Evolutionary conservation across 176 grass and related monocot genomes (phyloP).

Genomic region (Musa acuminata): DNA sequence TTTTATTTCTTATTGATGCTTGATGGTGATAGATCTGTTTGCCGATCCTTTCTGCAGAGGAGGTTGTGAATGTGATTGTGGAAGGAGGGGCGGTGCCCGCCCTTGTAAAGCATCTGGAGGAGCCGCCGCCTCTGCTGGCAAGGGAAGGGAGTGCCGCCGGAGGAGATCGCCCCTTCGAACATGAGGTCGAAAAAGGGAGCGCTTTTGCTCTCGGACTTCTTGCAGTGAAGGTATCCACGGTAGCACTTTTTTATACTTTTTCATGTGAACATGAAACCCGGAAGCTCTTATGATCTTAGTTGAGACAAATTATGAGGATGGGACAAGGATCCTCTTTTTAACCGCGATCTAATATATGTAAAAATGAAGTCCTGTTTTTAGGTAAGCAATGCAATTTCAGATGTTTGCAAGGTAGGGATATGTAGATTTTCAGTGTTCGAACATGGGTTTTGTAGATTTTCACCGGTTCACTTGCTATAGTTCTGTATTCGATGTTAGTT

Average conservation of each 20-base stretch:
- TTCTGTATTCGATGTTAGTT: background rate
- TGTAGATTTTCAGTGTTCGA: no score
- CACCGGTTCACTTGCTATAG: no score
- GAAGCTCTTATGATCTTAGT: no score
- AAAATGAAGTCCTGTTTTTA: background rate
- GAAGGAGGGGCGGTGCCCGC: conserved; percentile 81
- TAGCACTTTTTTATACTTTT: no score
- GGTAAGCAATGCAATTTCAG: background rate
- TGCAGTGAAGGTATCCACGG: conserved; percentile 66
- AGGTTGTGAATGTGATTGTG: conserved; percentile 88
- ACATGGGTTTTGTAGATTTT: no score
- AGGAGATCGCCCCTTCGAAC: conserved; percentile 66
- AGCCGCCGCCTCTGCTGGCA: conserved; percentile 29
- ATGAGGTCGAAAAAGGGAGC: conserved; percentile 94
- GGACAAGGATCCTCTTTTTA: no score
- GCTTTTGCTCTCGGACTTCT: conserved; percentile 96
- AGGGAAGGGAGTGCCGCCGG: conserved; percentile 8
- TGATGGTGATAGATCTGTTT: conserved; percentile 21
- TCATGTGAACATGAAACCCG: no score
- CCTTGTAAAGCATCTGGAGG: conserved; percentile 67
- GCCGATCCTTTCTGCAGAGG: conserved; percentile 39
- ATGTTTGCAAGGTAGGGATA: background rate
- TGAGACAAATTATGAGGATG: no score
- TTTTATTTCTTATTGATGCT: background rate
- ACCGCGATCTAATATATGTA: no score